Percentiles rank a stretch among this genome's conserved stretches.
These are phyloP conservation scores for Asterophora parasitica DNA, from an alignment of 768 basidiomycete species.

Conservation along the genomic window DNA sequence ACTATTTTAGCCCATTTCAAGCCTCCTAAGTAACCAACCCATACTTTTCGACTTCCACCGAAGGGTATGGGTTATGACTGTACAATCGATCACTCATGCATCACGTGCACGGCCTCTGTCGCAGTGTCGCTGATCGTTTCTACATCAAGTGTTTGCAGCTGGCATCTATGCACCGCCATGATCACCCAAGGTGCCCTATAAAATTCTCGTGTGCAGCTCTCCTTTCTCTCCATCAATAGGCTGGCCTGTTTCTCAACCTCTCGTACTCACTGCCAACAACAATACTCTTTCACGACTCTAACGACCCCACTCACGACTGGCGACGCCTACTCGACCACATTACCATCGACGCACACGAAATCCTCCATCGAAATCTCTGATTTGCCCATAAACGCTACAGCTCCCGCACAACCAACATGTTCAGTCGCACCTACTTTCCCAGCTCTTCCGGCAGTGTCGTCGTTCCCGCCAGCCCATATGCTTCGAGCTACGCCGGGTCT, in stretches of 20 bases:
- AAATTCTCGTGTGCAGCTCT: too few relatives aligned
- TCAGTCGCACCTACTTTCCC: constrained; percentile 16
- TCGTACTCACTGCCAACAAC: constrained; percentile 7
- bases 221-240: constrained; percentile 15
- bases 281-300: constrained; percentile 15
- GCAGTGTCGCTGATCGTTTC: too few relatives aligned
- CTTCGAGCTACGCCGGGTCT: constrained; percentile 9
- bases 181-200: too few relatives aligned
- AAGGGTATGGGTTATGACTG: too few relatives aligned
- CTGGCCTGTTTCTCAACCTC: constrained; percentile 16
- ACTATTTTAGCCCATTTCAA: too few relatives aligned
- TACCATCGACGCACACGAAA: neutral
- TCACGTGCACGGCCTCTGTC: too few relatives aligned
- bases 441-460: constrained; percentile 17
- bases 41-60: too few relatives aligned
- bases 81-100: too few relatives aligned
- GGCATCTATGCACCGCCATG: too few relatives aligned
- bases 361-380: neutral
- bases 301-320: constrained; percentile 16
- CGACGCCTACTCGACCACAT: neutral
- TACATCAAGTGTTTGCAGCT: too few relatives aligned
- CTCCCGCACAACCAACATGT: constrained; percentile 10
- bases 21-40: too few relatives aligned
- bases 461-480: constrained; percentile 15
- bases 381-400: neutral